Evolutionary conservation across 306 rosid species (phyloP).

Genomic region (barrel medic (Medicago truncatula)): MtrunA17r5.0-ANR NC_053048.1:7706501-7707000

Average conservation of each 20-base stretch:
- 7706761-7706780: not conserved
- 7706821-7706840: not conserved
- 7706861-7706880: not conserved
- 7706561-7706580: constrained; percentile 95
- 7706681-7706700: not conserved
- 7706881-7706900: not conserved
- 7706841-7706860: not conserved
- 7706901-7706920: not conserved
- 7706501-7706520: not conserved
- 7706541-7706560: constrained; percentile 84
- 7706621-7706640: constrained; percentile 12
- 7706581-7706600: constrained; percentile 81
- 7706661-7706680: not conserved
- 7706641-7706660: constrained; percentile 8
- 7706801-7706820: not conserved
- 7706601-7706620: constrained; percentile 71
- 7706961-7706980: constrained; percentile 5
- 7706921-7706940: not conserved
- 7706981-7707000: constrained; percentile 19
- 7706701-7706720: not conserved
- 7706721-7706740: not conserved
- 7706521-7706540: constrained; percentile 85
- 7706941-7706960: not conserved
- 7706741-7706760: not conserved
- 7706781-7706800: not conserved